Conservation (phyloP, 257 asterid genomes). For the Gentiana dahurica region DNA sequence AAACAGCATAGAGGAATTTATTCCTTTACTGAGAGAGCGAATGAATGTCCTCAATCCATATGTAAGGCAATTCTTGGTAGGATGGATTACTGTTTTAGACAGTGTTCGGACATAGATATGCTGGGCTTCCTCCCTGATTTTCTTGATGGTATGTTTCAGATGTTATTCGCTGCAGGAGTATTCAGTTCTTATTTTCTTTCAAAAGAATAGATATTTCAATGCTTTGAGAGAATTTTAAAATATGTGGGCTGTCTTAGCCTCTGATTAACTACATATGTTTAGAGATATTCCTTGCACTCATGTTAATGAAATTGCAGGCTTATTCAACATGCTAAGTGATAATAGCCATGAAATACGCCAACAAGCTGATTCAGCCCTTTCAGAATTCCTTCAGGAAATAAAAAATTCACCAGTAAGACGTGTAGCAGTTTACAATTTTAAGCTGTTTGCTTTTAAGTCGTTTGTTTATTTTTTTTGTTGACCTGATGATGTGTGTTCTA, state of each 20-base stretch:
- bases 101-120: slow-evolving; percentile 99
- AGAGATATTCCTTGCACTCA: background rate
- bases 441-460: background rate
- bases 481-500: background rate
- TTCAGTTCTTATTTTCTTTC: background rate
- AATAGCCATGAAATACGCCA: slow-evolving; percentile 97
- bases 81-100: slow-evolving; percentile 99
- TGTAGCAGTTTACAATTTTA: background rate
- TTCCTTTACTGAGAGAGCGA: slow-evolving; percentile 89
- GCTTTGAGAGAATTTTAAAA: too few relatives aligned
- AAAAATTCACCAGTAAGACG: slow-evolving; percentile 95
- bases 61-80: slow-evolving; percentile 98
- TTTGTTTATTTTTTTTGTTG: slow-evolving; percentile 1
- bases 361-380: slow-evolving; percentile 99
- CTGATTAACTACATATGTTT: too few relatives aligned
- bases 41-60: slow-evolving; percentile 96
- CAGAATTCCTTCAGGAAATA: slow-evolving; percentile 98
- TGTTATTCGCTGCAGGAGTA: background rate
- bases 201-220: background rate
- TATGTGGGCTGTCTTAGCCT: too few relatives aligned
- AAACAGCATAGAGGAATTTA: slow-evolving; percentile 95
- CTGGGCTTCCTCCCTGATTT: slow-evolving; percentile 99
- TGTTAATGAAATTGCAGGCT: slow-evolving; percentile 45
- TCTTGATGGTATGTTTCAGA: slow-evolving; percentile 76
- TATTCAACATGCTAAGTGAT: slow-evolving; percentile 98